phyloP scores from a whole-genome alignment of 2,329 filamentous ascomycete genomes.

The Whalleya microplaca region DNA sequence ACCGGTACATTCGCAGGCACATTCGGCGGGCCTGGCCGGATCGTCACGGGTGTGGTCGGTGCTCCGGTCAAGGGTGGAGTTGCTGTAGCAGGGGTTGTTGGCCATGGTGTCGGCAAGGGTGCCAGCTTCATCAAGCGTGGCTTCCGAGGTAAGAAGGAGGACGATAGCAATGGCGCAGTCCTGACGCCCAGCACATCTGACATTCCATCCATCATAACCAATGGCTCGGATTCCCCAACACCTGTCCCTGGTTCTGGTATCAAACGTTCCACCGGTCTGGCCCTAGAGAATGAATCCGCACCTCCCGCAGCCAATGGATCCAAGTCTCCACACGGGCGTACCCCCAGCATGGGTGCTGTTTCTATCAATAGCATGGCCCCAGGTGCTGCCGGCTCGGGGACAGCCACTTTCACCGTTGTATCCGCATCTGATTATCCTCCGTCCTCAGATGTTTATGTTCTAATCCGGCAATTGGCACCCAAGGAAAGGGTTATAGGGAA shows the following conservation, averaged over 20 bases:
- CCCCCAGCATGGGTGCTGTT: constrained; percentile 64
- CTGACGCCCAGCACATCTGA: constrained; percentile 44
- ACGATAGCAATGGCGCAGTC: constrained; percentile 53
- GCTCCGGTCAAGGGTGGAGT: constrained; percentile 93
- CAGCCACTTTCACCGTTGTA: constrained; percentile 78
- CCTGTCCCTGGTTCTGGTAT: constrained; percentile 39
- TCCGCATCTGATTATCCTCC: constrained; percentile 78
- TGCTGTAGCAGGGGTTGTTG: constrained; percentile 71
- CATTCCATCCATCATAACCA: constrained; percentile 48
- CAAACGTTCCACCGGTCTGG: constrained; percentile 46
- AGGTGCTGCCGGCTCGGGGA: constrained; percentile 67
- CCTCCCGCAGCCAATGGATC: constrained; percentile 41
- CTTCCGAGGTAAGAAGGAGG: constrained; percentile 73
- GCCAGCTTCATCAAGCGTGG: constrained; percentile 89
- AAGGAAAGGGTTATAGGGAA: constrained; percentile 85
- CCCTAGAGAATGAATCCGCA: constrained; percentile 38
- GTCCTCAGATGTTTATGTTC: constrained; percentile 77
- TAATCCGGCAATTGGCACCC: constrained; percentile 66
- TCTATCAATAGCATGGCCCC: constrained; percentile 69
- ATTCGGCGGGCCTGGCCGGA: constrained; percentile 83
- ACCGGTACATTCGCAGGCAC: constrained; percentile 92
- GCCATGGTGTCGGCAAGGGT: constrained; percentile 82
- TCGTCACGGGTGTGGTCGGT: constrained; percentile 79
- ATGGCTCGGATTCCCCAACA: constrained; percentile 43
- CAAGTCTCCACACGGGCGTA: constrained; percentile 50